phyloP scores from a whole-genome alignment of 2,329 filamentous ascomycete genomes.

The Tolypocladium cylindrosporum region DNA sequence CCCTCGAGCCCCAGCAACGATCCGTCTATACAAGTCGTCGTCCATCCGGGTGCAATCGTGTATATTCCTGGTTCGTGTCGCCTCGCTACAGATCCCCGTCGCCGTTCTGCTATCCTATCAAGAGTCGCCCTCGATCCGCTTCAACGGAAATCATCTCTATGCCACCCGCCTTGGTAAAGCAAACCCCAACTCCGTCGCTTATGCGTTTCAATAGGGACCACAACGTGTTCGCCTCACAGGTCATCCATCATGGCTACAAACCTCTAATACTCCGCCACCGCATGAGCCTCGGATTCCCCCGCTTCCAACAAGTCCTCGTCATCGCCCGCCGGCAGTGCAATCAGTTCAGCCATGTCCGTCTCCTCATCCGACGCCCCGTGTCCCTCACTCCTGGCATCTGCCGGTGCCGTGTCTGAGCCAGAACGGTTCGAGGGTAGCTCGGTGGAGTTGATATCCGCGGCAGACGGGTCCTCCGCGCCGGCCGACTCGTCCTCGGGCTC shows the following conservation, averaged over 20 bases:
- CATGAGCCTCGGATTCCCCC: background rate
- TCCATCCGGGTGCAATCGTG: background rate
- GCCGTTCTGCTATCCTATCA: background rate
- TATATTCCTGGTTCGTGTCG: too few species aligned
- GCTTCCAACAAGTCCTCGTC: background rate
- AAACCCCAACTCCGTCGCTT: constrained; percentile 17
- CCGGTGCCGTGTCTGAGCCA: background rate
- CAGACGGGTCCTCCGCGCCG: background rate
- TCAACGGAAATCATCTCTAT: background rate
- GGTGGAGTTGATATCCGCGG: background rate
- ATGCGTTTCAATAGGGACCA: constrained; percentile 8
- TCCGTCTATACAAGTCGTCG: background rate
- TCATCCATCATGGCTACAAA: background rate
- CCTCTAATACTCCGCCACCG: background rate
- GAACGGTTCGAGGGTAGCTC: background rate
- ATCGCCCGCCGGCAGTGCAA: background rate
- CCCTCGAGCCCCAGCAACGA: too few species aligned
- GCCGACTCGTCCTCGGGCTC: background rate
- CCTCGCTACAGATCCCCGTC: too few species aligned
- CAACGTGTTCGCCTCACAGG: background rate
- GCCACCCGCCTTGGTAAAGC: background rate
- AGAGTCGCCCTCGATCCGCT: background rate
- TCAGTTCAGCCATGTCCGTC: background rate
- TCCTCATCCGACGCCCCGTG: background rate
- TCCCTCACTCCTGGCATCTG: background rate